A percentile compares a stretch with the other conserved stretches of the same genome.
phyloP scores from a whole-genome alignment of 2,329 filamentous ascomycete species.

The Pestalotiopsis sp. region DNA sequence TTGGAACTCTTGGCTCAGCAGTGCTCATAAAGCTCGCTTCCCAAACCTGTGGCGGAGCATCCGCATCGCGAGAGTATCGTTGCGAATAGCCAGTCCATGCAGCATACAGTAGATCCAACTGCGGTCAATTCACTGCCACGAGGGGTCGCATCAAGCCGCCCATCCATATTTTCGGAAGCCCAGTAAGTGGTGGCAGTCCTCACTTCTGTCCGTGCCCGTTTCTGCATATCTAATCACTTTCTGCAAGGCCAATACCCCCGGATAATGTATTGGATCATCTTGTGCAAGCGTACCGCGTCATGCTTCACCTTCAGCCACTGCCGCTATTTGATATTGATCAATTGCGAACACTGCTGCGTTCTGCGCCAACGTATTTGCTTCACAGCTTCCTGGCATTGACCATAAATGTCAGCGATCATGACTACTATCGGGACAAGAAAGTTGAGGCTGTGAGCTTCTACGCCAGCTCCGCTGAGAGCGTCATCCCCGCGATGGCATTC shows the following conservation, averaged over 20 bases:
- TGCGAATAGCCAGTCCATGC: not conserved
- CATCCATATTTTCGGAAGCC: not conserved
- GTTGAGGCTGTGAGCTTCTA: not conserved
- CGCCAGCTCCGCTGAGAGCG: not conserved
- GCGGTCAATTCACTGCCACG: not conserved
- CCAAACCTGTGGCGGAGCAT: not conserved
- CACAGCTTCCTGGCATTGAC: not conserved
- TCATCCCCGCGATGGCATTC: not conserved
- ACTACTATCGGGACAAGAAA: not conserved
- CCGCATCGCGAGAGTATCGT: not conserved
- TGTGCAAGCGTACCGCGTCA: not conserved
- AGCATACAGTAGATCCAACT: not conserved
- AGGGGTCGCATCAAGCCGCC: not conserved
- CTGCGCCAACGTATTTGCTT: not conserved
- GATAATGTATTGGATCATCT: not conserved
- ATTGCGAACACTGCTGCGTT: not conserved
- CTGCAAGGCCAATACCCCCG: not conserved
- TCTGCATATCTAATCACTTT: not conserved
- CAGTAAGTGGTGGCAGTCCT: not conserved
- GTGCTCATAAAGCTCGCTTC: not conserved
- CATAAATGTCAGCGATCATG: not conserved
- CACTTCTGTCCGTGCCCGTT: not conserved
- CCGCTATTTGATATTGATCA: not conserved
- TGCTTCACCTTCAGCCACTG: not conserved
- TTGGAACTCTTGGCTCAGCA: not conserved